Evolutionary conservation across 768 basidiomycete species (phyloP), one percentile per base, ranked within the genome.

Genomic region (Baorangia bicolor): DNA sequence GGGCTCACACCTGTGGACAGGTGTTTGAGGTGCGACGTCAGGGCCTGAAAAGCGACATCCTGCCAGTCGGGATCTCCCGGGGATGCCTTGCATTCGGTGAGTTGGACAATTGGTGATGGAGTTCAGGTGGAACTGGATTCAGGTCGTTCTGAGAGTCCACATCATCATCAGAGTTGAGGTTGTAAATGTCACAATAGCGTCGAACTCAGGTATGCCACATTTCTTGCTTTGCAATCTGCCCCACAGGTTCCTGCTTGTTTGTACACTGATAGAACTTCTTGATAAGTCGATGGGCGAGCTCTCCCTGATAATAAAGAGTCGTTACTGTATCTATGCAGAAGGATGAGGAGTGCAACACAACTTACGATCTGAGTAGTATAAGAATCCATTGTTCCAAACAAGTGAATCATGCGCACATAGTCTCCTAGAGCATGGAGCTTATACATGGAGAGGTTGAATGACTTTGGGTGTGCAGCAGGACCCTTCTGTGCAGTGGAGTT

Each of bases 371-470:
- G 76, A 0, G 68, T n/a, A n/a, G n/a, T n/a, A n/a, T n/a, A n/a
- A n/a, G n/a, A n/a, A n/a, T n/a, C n/a, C n/a, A n/a, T n/a, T 2
- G 74, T 74, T 0, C 77, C 75, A 23, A 66, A 65, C 4, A 25
- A 12, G 1, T 39, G 21, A 8, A 78, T 76, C 0, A 60, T 59
- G 0, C 14, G 4, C 0, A 39, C 49, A 39, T 77, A 77, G 46
- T 78, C 66, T 0, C 73, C 74, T 0, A 78, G 57, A 0, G 68
- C 58, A 53, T 77, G 77, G 0, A 70, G 4, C 52, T 78, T 78
- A 47, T 68, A 69, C 0, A 69, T 75, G 0, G 30, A 12, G 2
- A 77, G 45, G 48, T 71, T 78, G 51, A 77, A 72, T 0, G 23
- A 35, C 35, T 59, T 66, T 2, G 9, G n/a, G 0, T 40, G 30